phyloP scores from a whole-genome alignment of 371 early-diverging fungal genomes.

The Parasitella parasitica region DNA sequence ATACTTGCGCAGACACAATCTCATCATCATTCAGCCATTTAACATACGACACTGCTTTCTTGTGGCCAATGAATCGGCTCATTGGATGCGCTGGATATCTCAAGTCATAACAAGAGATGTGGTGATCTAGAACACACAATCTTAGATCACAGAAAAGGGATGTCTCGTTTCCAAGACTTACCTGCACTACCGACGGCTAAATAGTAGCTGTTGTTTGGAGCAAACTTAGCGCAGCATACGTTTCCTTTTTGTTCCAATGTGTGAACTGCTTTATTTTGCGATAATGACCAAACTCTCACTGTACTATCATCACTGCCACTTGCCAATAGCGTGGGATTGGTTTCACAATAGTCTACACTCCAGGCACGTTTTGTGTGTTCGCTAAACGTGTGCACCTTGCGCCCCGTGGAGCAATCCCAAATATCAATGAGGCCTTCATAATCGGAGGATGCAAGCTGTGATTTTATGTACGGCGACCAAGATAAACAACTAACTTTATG shows the following conservation, averaged over 20 bases:
- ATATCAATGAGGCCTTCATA: conserved; percentile 87
- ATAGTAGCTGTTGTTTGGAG: conserved; percentile 69
- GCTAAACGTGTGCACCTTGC: conserved; percentile 57
- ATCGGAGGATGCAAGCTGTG: conserved; percentile 81
- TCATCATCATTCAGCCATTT: conserved; percentile 73
- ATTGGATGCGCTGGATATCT: conserved; percentile 69
- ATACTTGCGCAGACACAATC: conserved; percentile 71
- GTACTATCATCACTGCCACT: conserved; percentile 88
- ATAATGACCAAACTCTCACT: conserved; percentile 90
- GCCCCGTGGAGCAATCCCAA: conserved; percentile 79
- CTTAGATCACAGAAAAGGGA: background rate
- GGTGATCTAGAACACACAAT: conserved; percentile 64
- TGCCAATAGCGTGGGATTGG: conserved; percentile 77
- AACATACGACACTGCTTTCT: conserved; percentile 92
- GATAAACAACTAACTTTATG: conserved; percentile 81
- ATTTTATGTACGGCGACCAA: conserved; percentile 85
- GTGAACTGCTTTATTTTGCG: conserved; percentile 61
- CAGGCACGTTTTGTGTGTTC: conserved; percentile 92
- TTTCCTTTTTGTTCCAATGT: conserved; percentile 85
- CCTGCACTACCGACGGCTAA: conserved; percentile 88
- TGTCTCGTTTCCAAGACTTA: conserved; percentile 18
- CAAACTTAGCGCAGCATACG: conserved; percentile 90
- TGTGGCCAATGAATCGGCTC: conserved; percentile 76
- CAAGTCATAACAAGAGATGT: conserved; percentile 85
- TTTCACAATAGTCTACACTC: conserved; percentile 82